phyloP scores from a whole-genome alignment of 495 filamentous ascomycete genomes.

The Lasiosphaeria hispida region DNA sequence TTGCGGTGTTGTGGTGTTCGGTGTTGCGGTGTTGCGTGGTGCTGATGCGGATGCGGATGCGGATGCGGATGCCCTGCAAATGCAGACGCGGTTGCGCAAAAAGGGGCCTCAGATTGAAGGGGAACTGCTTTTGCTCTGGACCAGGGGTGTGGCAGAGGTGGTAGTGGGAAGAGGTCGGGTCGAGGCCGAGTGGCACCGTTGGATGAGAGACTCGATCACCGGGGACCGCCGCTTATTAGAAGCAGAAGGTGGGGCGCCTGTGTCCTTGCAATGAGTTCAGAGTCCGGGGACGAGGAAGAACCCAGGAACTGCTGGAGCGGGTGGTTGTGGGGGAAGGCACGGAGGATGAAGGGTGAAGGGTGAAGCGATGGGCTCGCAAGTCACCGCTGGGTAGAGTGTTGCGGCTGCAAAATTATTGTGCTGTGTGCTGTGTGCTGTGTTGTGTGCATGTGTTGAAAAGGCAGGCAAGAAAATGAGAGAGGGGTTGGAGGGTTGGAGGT shows the following conservation, averaged over 20 bases:
- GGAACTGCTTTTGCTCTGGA: conserved; percentile 2
- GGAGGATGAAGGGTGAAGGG: too few species aligned
- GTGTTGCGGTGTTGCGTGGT: conserved; percentile 6
- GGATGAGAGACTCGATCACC: conserved; percentile 4
- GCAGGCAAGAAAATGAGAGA: not conserved
- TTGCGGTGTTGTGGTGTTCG: too few species aligned
- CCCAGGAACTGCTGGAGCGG: too few species aligned
- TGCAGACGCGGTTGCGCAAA: conserved; percentile 10
- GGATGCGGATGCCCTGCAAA: conserved; percentile 2
- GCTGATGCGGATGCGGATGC: conserved; percentile 2
- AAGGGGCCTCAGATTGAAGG: conserved; percentile 9
- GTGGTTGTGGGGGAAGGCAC: too few species aligned
- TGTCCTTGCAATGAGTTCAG: not conserved
- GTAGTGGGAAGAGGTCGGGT: not conserved
- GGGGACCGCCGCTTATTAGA: not conserved
- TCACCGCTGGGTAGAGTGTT: too few species aligned
- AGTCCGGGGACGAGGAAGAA: too few species aligned
- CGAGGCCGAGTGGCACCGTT: conserved; percentile 11
- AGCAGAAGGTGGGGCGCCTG: conserved; percentile 9
- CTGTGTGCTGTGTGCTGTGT: too few species aligned
- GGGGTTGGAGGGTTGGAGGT: not conserved
- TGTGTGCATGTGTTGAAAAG: too few species aligned
- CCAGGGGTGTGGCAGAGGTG: conserved; percentile 2
- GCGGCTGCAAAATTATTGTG: too few species aligned
- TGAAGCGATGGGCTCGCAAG: too few species aligned